Conservation (phyloP, 2,329 filamentous ascomycete species). For the Atkinsonella hypoxylon region DNA sequence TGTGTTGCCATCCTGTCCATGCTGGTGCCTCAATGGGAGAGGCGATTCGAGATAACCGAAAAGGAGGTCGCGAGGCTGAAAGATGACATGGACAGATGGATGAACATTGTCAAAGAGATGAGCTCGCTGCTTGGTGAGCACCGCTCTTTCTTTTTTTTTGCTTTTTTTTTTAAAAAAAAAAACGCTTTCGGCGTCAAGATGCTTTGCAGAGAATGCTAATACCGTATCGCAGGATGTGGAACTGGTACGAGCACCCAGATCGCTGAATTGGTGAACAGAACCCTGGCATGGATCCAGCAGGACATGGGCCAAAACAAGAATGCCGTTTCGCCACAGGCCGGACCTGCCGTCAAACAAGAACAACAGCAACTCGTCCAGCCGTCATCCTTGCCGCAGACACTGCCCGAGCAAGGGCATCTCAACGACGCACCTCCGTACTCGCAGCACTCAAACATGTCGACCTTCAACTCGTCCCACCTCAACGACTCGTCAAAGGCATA, state of each 20-base stretch:
- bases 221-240: constrained; percentile 27
- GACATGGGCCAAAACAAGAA: constrained; percentile 29
- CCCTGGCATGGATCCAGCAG: constrained; percentile 39
- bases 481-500: constrained; percentile 18
- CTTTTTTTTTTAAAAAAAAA: too few species aligned
- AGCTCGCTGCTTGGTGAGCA: constrained; percentile 50
- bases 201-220: not conserved
- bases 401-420: constrained; percentile 22
- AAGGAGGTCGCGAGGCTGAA: constrained; percentile 48
- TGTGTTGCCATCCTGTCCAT: constrained; percentile 62
- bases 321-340: constrained; percentile 8
- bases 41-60: constrained; percentile 45
- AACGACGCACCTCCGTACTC: constrained; percentile 1
- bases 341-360: constrained; percentile 26
- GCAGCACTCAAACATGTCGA: constrained; percentile 15
- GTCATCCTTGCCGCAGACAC: constrained; percentile 17
- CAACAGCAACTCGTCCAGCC: constrained; percentile 15
- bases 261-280: constrained; percentile 36
- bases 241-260: constrained; percentile 32
- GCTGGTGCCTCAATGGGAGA: constrained; percentile 57
- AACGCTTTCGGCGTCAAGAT: not conserved
- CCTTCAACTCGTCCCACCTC: constrained; percentile 8
- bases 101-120: constrained; percentile 55
- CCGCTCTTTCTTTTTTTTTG: not conserved
- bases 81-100: constrained; percentile 57